phyloP scores from a whole-genome alignment of 1,284 basidiomycete species.

The Malassezia slooffiae region DNA sequence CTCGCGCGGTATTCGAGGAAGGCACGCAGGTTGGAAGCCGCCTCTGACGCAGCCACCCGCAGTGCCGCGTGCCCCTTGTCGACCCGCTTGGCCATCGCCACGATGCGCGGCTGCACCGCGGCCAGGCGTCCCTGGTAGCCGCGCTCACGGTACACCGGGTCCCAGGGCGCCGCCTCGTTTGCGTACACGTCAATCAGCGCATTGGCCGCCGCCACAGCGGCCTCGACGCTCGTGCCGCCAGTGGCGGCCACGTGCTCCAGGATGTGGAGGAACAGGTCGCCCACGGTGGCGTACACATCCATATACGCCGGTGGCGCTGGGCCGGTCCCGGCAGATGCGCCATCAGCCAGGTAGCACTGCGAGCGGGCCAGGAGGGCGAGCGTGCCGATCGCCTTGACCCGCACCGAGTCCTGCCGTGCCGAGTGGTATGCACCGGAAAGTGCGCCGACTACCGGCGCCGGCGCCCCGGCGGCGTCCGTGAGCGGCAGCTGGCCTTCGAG shows the following conservation, averaged over 20 bases:
- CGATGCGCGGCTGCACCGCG: conserved; percentile 54
- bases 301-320: conserved; percentile 2
- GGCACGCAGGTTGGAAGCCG: conserved; percentile 14
- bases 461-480: neutral
- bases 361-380: conserved; percentile 28
- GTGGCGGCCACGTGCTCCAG: neutral
- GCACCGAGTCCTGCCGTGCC: conserved; percentile 22
- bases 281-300: conserved; percentile 4
- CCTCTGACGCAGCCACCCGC: conserved; percentile 28
- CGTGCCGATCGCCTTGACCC: conserved; percentile 27
- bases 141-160: conserved; percentile 61
- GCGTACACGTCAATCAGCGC: conserved; percentile 88
- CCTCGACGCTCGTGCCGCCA: conserved; percentile 53
- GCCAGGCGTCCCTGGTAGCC: conserved; percentile 54
- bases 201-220: conserved; percentile 68
- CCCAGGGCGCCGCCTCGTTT: conserved; percentile 73
- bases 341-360: conserved; percentile 15
- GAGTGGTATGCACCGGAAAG: conserved; percentile 22
- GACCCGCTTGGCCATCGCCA: conserved; percentile 34
- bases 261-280: conserved; percentile 5
- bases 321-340: neutral
- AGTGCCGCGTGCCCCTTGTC: conserved; percentile 1
- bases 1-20: conserved; percentile 12
- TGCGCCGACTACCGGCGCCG: conserved; percentile 19
- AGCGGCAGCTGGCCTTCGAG: conserved; percentile 22